Evolutionary conservation across 2,329 filamentous ascomycete genomes (phyloP), one percentile per base, ranked within the genome.

Genomic region (Trichoderma sp.): DNA sequence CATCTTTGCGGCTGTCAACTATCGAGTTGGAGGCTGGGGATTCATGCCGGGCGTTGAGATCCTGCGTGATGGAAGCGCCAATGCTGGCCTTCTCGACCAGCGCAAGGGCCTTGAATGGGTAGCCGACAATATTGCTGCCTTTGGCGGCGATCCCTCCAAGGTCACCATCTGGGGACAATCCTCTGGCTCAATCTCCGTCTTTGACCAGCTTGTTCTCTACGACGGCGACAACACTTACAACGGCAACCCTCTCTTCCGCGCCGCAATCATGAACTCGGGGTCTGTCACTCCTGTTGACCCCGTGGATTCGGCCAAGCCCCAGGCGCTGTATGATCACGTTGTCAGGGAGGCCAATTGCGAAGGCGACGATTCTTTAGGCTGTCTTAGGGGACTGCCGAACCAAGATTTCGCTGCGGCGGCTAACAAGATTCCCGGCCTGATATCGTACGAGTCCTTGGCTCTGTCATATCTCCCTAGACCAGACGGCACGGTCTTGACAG

Each of bases 261-360:
- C 84, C 1, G 92, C 85, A 28, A 95, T 95, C 75, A 95, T 96
- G 92, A 88, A 92, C 82, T 92, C 90, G 3, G 92, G 92, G 3
- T 89, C 85, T 71, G 79, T 91, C 2, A 81, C 88, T 0, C 91
- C 91, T 0, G 85, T 90, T 0, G 87, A 89, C 21, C 84, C 86
- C 0, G 87, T 94, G 0, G 91, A 93, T 75, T 86, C 87, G 28
- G 81, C 83, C 14, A 93, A 93, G 79, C 88, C 86, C 0, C 91
- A 95, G 77, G 83, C 79, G 2, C 81, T 89, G 6, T 94, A 93
- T 77, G 84, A 93, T 76, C 80, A 82, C 0, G 87, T 94, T 3
- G 87, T 91, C 5, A 75, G 80, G 2, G 82, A 83, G 30, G 89
- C 88, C 0, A 89, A 92, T 11, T 96, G 93, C 81, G 81, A 84